These are phyloP conservation scores for Metrosideros polymorpha DNA, from an alignment of 441 rosid species.

Conservation along the genomic window DNA sequence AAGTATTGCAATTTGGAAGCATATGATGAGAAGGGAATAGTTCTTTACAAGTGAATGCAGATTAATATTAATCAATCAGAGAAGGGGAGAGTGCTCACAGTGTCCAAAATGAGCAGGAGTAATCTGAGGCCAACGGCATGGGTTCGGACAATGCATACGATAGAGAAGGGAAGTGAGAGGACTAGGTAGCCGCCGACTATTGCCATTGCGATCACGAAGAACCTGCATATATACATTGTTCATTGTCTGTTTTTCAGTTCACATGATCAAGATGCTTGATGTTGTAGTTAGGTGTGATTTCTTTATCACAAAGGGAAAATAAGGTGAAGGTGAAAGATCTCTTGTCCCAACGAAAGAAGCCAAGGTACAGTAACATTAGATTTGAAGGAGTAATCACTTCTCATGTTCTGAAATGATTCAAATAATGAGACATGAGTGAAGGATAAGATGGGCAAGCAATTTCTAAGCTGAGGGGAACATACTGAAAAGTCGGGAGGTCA, in stretches of 20 bases:
- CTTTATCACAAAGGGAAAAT: background rate
- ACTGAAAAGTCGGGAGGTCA: slow-evolving; percentile 52
- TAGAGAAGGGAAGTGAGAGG: slow-evolving; percentile 71
- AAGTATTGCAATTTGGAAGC: background rate
- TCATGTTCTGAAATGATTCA: background rate
- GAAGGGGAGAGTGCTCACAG: slow-evolving; percentile 19
- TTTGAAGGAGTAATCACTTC: background rate
- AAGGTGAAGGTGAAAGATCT: background rate
- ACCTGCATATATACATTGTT: slow-evolving; percentile 24
- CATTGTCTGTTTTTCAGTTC: background rate
- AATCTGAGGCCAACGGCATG: slow-evolving; percentile 42
- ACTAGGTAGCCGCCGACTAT: slow-evolving; percentile 48
- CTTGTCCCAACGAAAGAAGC: background rate
- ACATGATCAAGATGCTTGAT: background rate
- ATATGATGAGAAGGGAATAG: background rate
- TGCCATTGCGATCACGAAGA: slow-evolving; percentile 50
- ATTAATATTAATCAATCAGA: background rate
- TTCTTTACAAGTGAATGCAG: background rate
- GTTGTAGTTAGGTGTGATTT: background rate
- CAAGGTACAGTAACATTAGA: background rate
- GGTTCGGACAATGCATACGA: slow-evolving; percentile 61
- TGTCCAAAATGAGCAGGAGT: slow-evolving; percentile 46
- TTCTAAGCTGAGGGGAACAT: slow-evolving; percentile 1
- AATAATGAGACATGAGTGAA: background rate
- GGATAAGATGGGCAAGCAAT: background rate